Percentiles rank a stretch among this genome's conserved stretches.
Conservation (phyloP, 2,329 filamentous ascomycete species). For the Neodidymelliopsis sp. region DNA sequence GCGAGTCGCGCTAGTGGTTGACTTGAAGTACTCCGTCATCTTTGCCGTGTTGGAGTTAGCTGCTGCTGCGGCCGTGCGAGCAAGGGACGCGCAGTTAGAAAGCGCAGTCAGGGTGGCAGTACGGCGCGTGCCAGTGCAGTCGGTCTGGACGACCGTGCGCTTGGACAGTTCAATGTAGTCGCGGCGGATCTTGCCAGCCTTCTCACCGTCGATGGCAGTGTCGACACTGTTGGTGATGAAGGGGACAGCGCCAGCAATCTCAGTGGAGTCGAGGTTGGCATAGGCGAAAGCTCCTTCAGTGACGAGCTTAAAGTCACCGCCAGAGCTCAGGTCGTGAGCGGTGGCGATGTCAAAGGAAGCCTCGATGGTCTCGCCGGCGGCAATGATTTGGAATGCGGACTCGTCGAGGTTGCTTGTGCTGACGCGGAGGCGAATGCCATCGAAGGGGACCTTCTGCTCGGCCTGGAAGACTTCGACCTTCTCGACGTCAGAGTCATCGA, state of each 20-base stretch:
- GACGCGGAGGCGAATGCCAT: constrained; percentile 60
- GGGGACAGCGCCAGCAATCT: constrained; percentile 57
- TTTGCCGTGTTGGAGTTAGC: constrained; percentile 58
- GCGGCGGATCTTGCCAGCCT: constrained; percentile 59
- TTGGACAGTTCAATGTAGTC: constrained; percentile 56
- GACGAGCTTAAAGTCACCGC: constrained; percentile 62
- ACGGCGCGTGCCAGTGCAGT: constrained; percentile 60
- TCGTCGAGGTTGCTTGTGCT: constrained; percentile 55
- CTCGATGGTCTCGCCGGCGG: constrained; percentile 56
- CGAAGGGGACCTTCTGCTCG: constrained; percentile 58
- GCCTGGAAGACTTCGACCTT: constrained; percentile 60
- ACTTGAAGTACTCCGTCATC: constrained; percentile 70
- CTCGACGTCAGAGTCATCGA: constrained; percentile 59
- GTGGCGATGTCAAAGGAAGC: constrained; percentile 62
- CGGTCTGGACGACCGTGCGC: constrained; percentile 60
- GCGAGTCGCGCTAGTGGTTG: constrained; percentile 54
- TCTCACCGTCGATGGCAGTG: constrained; percentile 62
- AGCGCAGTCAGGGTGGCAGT: constrained; percentile 59
- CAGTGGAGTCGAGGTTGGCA: constrained; percentile 59
- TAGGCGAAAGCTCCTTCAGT: constrained; percentile 64
- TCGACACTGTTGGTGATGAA: constrained; percentile 66
- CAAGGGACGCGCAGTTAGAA: constrained; percentile 60
- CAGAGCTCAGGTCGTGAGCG: constrained; percentile 59
- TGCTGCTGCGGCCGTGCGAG: constrained; percentile 59
- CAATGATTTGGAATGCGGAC: constrained; percentile 59